These are phyloP conservation scores for Firmiana major DNA, from an alignment of 345 rosid species.

Conservation along the genomic window DNA sequence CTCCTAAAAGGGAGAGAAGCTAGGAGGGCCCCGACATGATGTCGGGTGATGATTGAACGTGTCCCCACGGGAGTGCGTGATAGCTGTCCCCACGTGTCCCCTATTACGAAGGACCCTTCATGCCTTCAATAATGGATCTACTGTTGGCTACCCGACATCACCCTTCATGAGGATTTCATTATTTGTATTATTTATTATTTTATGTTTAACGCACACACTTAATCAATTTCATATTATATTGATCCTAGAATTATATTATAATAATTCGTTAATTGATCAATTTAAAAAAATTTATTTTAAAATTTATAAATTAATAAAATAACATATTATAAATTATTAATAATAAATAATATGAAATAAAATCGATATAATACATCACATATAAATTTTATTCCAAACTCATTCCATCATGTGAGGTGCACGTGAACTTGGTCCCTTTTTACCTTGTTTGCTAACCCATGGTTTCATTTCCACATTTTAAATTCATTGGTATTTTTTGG, in stretches of 20 bases:
- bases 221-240: no score
- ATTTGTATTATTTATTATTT: neutral
- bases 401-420: constrained; percentile 4
- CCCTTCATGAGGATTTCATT: no score
- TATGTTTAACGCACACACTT: no score
- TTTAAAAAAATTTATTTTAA: no score
- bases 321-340: no score
- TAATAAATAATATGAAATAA: no score
- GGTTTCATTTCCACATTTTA: neutral
- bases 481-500: neutral
- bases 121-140: neutral
- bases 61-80: constrained; percentile 24
- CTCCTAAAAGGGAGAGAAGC: neutral
- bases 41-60: constrained; percentile 31
- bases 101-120: neutral
- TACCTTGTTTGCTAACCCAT: neutral
- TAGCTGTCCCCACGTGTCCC: constrained; percentile 33
- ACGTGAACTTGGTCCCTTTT: constrained; percentile 18
- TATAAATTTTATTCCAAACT: no score
- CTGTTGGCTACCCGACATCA: neutral
- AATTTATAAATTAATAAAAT: no score
- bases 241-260: no score
- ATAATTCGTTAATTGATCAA: no score
- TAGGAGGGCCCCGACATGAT: constrained; percentile 24
- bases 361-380: no score